Conservation (phyloP, 306 rosid species). For the Gleditsia sinensis region DNA sequence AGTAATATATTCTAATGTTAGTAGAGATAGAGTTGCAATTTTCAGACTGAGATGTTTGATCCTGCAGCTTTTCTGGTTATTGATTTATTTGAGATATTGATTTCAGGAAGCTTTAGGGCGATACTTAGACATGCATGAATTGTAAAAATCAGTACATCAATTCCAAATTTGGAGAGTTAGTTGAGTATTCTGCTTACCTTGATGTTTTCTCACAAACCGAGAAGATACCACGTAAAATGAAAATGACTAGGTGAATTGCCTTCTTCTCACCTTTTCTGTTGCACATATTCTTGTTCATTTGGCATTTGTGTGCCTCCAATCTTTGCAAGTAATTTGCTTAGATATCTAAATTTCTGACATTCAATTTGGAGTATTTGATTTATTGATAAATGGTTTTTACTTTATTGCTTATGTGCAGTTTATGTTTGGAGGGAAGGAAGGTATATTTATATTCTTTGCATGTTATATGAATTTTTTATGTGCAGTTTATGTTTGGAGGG, state of each 20-base stretch:
- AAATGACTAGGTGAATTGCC: constrained; percentile 55
- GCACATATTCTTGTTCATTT: constrained; percentile 17
- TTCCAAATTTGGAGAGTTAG: constrained; percentile 94
- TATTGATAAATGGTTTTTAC: no score
- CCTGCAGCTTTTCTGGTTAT: constrained; percentile 28
- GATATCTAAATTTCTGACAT: constrained; percentile 22
- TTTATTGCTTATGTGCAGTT: no score
- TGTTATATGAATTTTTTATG: no score
- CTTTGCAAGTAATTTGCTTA: not conserved
- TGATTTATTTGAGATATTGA: constrained; percentile 30
- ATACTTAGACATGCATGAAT: constrained; percentile 85
- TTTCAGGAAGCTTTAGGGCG: constrained; percentile 91
- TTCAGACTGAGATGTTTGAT: not conserved
- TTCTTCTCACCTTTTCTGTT: not conserved
- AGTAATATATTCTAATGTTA: constrained; percentile 11
- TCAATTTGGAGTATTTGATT: no score
- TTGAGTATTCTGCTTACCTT: constrained; percentile 86
- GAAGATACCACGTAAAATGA: constrained; percentile 72
- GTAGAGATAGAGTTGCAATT: not conserved
- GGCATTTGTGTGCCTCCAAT: not conserved
- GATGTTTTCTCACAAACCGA: constrained; percentile 75
- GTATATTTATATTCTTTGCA: no score
- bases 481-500: no score
- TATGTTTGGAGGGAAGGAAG: no score
- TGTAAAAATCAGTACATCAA: constrained; percentile 75